Evolutionary conservation across 2,329 filamentous ascomycete genomes (phyloP).

Genomic region (Onygena corvina): DNA sequence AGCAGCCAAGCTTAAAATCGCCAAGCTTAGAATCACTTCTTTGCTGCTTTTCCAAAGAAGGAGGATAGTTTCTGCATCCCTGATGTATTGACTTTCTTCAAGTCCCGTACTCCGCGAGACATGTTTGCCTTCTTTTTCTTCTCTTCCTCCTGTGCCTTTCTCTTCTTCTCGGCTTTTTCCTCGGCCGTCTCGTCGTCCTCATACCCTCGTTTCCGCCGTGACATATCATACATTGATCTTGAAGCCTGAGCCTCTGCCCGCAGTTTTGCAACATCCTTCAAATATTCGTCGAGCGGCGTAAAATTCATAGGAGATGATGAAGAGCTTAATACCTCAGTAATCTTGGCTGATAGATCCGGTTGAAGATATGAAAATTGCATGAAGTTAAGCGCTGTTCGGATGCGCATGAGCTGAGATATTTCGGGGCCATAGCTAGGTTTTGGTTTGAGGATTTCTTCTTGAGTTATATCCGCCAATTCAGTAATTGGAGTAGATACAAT

Average conservation of each 20-base stretch:
- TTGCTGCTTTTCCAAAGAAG: conserved; percentile 62
- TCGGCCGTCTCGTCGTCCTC: conserved; percentile 33
- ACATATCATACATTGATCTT: conserved; percentile 43
- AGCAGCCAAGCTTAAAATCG: no score
- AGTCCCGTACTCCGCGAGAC: conserved; percentile 62
- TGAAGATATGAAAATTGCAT: conserved; percentile 41
- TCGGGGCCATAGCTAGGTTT: conserved; percentile 14
- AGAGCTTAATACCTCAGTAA: conserved; percentile 31
- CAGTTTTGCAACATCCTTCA: conserved; percentile 53
- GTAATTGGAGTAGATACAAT: not conserved
- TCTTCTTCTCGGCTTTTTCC: conserved; percentile 61
- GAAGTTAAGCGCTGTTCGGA: conserved; percentile 40
- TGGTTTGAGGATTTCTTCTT: conserved; percentile 17
- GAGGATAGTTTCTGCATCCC: conserved; percentile 97
- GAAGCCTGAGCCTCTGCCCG: conserved; percentile 60
- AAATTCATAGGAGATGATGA: conserved; percentile 50
- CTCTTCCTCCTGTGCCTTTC: conserved; percentile 79
- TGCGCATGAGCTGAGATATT: conserved; percentile 31
- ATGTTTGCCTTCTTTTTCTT: conserved; percentile 64
- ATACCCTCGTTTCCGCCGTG: conserved; percentile 30
- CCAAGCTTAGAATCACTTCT: not conserved
- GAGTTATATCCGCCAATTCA: conserved; percentile 22
- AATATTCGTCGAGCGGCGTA: conserved; percentile 55
- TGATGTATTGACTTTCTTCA: conserved; percentile 79
- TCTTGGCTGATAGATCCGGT: conserved; percentile 25